A percentile compares a stretch with the other conserved stretches of the same genome.
These are phyloP conservation scores for Domatiomyces catenatus DNA, from an alignment of 2,329 filamentous ascomycete species.

Conservation along the genomic window DNA sequence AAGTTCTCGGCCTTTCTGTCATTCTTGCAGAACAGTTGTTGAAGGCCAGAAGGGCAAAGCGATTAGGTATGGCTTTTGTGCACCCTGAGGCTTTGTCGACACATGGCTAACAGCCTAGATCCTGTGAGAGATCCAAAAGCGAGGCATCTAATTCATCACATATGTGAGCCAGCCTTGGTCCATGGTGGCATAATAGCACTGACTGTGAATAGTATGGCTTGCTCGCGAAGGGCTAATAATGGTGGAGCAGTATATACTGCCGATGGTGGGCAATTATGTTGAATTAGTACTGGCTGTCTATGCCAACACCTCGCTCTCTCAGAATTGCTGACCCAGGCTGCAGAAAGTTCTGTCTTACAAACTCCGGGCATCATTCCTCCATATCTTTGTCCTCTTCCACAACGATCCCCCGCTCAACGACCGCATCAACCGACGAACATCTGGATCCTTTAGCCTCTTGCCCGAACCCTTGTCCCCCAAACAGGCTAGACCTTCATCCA, in stretches of 20 bases:
- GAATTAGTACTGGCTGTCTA: conserved; percentile 22
- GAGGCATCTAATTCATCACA: conserved; percentile 64
- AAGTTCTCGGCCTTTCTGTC: conserved; percentile 78
- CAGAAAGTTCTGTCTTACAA: conserved; percentile 84
- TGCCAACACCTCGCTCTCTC: neutral
- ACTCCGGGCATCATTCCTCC: conserved; percentile 82
- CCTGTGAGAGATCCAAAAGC: conserved; percentile 61
- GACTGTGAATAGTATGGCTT: conserved; percentile 52
- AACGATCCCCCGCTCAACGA: conserved; percentile 66
- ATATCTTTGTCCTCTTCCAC: conserved; percentile 93
- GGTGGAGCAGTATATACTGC: conserved; percentile 71
- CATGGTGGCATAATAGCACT: neutral
- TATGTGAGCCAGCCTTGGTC: conserved; percentile 24
- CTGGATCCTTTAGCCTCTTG: conserved; percentile 12
- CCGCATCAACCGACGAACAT: conserved; percentile 19
- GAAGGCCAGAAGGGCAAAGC: conserved; percentile 65
- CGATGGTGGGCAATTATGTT: conserved; percentile 60
- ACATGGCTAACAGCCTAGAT: conserved; percentile 37
- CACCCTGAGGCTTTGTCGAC: neutral
- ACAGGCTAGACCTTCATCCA: neutral
- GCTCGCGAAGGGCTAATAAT: conserved; percentile 80
- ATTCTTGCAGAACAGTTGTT: conserved; percentile 73
- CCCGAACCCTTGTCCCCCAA: conserved; percentile 16
- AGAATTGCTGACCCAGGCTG: conserved; percentile 4
- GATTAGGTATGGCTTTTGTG: conserved; percentile 17